These are phyloP conservation scores for Fusarium sp. DNA, from an alignment of 2,329 filamentous ascomycete species.

Conservation along the genomic window DNA sequence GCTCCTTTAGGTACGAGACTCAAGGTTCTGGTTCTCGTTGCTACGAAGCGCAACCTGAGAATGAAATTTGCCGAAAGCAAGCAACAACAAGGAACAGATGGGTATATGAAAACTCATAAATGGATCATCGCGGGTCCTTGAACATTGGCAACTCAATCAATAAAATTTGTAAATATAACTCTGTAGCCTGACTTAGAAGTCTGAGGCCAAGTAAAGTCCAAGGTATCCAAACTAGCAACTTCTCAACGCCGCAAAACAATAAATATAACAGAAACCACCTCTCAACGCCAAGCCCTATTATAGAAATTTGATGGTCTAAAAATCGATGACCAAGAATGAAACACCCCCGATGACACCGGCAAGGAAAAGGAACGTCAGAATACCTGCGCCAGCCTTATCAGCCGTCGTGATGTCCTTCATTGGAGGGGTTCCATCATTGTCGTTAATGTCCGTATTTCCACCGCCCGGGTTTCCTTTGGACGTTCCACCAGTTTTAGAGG, in stretches of 20 bases:
- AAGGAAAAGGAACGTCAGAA: slow-evolving; percentile 60
- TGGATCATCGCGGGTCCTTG: background rate
- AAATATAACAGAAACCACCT: background rate
- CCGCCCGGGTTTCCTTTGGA: slow-evolving; percentile 60
- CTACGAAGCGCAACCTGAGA: background rate
- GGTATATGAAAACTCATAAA: background rate
- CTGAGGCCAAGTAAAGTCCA: background rate
- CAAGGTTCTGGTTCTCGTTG: background rate
- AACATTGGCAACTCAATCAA: background rate
- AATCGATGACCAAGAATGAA: slow-evolving; percentile 44
- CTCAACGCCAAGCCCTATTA: background rate
- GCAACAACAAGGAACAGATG: background rate
- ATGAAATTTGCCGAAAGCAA: background rate
- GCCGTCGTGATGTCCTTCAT: slow-evolving; percentile 51
- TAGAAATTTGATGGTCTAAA: background rate
- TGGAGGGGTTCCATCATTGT: slow-evolving; percentile 37
- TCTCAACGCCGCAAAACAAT: slow-evolving; percentile 7
- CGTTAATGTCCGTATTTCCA: slow-evolving; percentile 47
- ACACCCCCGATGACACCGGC: slow-evolving; percentile 59
- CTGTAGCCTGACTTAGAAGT: background rate
- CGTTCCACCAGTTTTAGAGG: slow-evolving; percentile 65
- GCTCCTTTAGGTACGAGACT: background rate
- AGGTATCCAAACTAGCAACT: background rate
- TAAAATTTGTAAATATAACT: background rate
- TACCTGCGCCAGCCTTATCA: slow-evolving; percentile 65